Evolutionary conservation across 1,284 basidiomycete species (phyloP).

Genomic region (Malassezia furfur): DNA sequence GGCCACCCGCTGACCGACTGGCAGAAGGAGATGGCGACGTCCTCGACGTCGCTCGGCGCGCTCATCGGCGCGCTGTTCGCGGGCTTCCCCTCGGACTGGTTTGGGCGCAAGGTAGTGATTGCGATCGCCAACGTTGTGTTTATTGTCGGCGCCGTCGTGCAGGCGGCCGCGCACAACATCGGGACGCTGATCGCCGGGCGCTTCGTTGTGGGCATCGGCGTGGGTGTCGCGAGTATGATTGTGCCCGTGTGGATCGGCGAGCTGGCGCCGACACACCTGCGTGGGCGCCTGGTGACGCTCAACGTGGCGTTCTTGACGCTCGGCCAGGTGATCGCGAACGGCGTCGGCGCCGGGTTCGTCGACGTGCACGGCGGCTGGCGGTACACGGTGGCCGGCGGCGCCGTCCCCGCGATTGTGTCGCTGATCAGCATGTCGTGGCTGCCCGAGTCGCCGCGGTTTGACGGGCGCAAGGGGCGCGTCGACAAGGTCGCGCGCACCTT

Average conservation of each 20-base stretch:
- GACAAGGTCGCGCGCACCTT: conserved; percentile 38
- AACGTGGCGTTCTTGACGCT: conserved; percentile 48
- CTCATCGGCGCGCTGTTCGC: conserved; percentile 17
- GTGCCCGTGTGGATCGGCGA: conserved; percentile 50
- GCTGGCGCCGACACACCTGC: conserved; percentile 47
- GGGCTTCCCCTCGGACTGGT: conserved; percentile 14
- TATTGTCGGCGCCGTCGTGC: conserved; percentile 46
- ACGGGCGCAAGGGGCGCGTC: conserved; percentile 33
- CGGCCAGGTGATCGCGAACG: conserved; percentile 48
- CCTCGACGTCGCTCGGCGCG: conserved; percentile 19
- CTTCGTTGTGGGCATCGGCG: conserved; percentile 49
- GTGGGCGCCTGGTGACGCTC: conserved; percentile 49
- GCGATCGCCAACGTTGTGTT: conserved; percentile 21
- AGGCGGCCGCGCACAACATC: conserved; percentile 44
- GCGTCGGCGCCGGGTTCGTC: conserved; percentile 29
- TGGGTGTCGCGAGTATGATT: conserved; percentile 45
- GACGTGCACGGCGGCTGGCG: conserved; percentile 43
- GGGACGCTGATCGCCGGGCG: conserved; percentile 48
- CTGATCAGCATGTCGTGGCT: conserved; percentile 35
- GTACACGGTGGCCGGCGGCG: conserved; percentile 48
- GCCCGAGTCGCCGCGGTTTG: conserved; percentile 48
- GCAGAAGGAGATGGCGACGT: conserved; percentile 17
- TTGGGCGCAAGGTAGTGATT: conserved; percentile 20
- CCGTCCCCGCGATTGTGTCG: conserved; percentile 42
- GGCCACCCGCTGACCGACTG: conserved; percentile 8